Evolutionary conservation across 1,139 yeast species (phyloP).

Genomic region (Pichia sp.): DNA sequence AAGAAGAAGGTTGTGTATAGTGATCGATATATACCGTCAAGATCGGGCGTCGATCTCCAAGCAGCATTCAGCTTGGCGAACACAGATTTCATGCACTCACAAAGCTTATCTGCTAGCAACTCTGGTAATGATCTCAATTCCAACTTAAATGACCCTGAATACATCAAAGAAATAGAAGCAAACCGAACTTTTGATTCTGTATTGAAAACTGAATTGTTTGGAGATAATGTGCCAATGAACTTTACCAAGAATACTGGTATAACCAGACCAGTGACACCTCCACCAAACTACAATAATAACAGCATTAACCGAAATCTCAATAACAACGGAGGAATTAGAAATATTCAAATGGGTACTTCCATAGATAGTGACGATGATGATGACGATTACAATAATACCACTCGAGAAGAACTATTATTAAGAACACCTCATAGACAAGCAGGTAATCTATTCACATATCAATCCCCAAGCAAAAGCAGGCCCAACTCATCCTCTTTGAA

Average conservation of each 20-base stretch:
- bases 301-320: constrained; percentile 6
- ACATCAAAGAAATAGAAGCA: constrained; percentile 71
- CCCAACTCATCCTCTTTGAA: constrained; percentile 53
- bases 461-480: constrained; percentile 57
- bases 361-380: constrained; percentile 15
- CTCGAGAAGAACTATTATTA: constrained; percentile 16
- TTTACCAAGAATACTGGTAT: constrained; percentile 14
- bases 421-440: constrained; percentile 33
- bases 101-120: not conserved
- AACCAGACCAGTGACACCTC: constrained; percentile 23
- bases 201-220: constrained; percentile 84
- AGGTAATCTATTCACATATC: constrained; percentile 62
- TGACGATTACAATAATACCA: constrained; percentile 17
- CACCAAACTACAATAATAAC: constrained; percentile 13
- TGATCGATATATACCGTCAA: constrained; percentile 80
- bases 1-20: constrained; percentile 48
- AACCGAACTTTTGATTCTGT: constrained; percentile 82
- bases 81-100: constrained; percentile 11
- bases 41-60: constrained; percentile 81
- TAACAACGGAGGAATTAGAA: constrained; percentile 8
- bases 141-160: constrained; percentile 55
- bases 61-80: constrained; percentile 69
- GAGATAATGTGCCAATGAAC: constrained; percentile 45
- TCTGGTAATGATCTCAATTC: not conserved
- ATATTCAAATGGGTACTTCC: constrained; percentile 5